Evolutionary conservation across 495 filamentous ascomycete species (phyloP).

Genomic region (Talaromyces borbonicus): DNA sequence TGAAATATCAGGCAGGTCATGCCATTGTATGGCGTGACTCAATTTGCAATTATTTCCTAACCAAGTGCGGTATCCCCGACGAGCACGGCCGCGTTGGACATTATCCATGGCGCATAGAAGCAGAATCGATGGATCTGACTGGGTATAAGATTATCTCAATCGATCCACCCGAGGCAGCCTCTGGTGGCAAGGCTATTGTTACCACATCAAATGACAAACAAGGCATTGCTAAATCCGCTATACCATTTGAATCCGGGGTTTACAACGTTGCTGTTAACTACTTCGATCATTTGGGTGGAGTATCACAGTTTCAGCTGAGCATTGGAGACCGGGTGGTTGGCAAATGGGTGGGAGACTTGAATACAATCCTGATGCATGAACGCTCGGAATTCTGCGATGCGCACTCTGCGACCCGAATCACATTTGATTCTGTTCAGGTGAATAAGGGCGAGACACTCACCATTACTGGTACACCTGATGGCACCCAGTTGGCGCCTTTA

Average conservation of each 20-base stretch:
- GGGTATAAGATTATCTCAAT: conserved; percentile 43
- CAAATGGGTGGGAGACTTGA: conserved; percentile 47
- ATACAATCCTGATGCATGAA: conserved; percentile 46
- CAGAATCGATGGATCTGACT: conserved; percentile 48
- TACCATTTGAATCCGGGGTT: conserved; percentile 38
- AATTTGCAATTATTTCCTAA: conserved; percentile 50
- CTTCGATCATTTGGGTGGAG: conserved; percentile 50
- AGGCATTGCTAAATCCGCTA: conserved; percentile 37
- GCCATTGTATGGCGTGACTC: conserved; percentile 60
- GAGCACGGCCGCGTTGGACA: conserved; percentile 40
- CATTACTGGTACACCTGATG: conserved; percentile 49
- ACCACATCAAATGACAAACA: conserved; percentile 37
- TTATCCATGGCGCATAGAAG: conserved; percentile 55
- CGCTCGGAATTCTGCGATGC: conserved; percentile 49
- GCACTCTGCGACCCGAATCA: conserved; percentile 52
- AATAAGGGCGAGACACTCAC: conserved; percentile 46
- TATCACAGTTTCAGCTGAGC: conserved; percentile 41
- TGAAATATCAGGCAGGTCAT: conserved; percentile 59
- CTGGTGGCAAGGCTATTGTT: conserved; percentile 35
- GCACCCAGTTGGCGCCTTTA: conserved; percentile 50
- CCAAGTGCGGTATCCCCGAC: conserved; percentile 50
- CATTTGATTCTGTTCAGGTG: conserved; percentile 41
- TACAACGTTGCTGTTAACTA: conserved; percentile 60
- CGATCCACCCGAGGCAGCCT: conserved; percentile 46
- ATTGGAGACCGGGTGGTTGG: conserved; percentile 43